Percentiles rank a stretch among this genome's conserved stretches.
phyloP scores from a whole-genome alignment of 106 monocot species.

The Gastrodia elata region DNA sequence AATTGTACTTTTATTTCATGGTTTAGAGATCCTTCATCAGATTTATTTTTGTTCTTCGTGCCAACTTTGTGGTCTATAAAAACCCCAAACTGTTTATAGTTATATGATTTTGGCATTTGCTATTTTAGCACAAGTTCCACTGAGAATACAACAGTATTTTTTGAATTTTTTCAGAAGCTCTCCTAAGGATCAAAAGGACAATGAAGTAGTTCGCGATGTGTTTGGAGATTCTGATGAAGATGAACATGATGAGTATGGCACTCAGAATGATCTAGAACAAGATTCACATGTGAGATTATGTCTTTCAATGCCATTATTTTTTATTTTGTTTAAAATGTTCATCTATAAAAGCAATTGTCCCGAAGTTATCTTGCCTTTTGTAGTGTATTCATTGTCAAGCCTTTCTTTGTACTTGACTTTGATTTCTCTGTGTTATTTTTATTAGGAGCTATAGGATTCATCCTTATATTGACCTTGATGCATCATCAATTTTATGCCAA shows the following conservation, averaged over 20 bases:
- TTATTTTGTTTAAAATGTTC: neutral
- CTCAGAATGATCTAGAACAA: constrained; percentile 53
- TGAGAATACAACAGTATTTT: neutral
- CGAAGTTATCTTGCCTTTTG: neutral
- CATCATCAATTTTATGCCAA: neutral
- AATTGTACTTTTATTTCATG: neutral
- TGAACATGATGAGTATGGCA: constrained; percentile 49
- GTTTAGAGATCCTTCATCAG: neutral
- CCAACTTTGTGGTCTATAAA: neutral
- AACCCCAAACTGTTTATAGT: neutral
- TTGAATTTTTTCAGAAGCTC: constrained; percentile 21
- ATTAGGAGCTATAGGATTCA: neutral
- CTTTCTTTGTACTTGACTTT: neutral
- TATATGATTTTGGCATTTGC: neutral
- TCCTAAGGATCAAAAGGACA: constrained; percentile 47
- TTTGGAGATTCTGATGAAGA: constrained; percentile 97
- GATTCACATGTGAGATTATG: constrained; percentile 46
- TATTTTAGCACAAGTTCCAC: neutral
- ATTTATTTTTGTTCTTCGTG: neutral
- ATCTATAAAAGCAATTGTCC: neutral
- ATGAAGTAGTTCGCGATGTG: constrained; percentile 78
- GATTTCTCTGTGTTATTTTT: neutral
- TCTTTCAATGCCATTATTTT: neutral
- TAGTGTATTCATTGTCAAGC: neutral
- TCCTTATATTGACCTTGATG: neutral